Conservation (phyloP, 2,329 filamentous ascomycete genomes). For the Sarocladium strictum region DNA sequence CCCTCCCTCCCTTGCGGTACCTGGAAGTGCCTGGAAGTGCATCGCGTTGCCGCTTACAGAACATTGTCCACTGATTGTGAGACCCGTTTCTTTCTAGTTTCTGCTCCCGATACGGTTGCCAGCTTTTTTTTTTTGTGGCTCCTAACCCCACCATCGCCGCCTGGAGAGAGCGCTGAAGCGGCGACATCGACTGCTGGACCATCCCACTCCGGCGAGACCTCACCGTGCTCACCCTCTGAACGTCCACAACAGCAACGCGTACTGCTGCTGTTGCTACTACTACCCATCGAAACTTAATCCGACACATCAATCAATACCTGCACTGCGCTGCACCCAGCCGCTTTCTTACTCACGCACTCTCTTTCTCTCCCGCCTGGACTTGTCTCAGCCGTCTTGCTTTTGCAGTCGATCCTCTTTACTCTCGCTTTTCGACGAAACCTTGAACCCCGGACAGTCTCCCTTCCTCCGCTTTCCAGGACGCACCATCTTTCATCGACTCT, state of each 20-base stretch:
- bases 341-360: not conserved
- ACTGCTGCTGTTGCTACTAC: not conserved
- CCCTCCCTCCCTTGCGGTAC: no score
- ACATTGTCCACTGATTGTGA: not conserved
- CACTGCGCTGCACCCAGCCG: not conserved
- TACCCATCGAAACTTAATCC: slow-evolving; percentile 3
- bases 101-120: not conserved
- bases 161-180: not conserved
- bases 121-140: not conserved
- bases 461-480: slow-evolving; percentile 7
- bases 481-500: slow-evolving; percentile 33
- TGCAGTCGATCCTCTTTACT: not conserved
- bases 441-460: slow-evolving; percentile 8
- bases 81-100: not conserved
- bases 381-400: slow-evolving; percentile 1
- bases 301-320: not conserved
- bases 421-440: not conserved
- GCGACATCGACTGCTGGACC: not conserved
- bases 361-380: not conserved
- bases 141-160: not conserved
- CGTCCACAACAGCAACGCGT: not conserved
- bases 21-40: not conserved
- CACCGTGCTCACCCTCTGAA: not conserved
- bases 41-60: not conserved
- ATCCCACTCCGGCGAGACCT: not conserved